These are phyloP conservation scores for Lanmaoa rubissima DNA, from an alignment of 768 basidiomycete genomes.

Conservation along the genomic window DNA sequence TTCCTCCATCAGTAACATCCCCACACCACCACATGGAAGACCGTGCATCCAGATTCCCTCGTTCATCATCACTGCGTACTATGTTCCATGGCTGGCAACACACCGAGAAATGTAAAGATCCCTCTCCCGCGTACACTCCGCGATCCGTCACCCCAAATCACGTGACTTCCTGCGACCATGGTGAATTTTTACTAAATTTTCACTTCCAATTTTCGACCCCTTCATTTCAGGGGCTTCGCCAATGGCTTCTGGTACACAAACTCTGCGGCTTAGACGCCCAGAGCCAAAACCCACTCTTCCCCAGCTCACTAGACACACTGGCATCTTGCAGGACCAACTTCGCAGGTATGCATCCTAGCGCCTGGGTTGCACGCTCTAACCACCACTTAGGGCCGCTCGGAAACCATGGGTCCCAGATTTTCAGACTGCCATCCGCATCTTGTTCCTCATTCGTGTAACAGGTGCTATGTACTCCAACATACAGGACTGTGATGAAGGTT, in stretches of 20 bases:
- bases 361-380: slow-evolving; percentile 9
- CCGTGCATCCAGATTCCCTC: not conserved
- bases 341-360: slow-evolving; percentile 49
- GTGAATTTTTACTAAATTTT: too few species aligned
- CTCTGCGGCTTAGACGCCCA: slow-evolving; percentile 51
- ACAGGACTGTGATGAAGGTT: slow-evolving; percentile 96
- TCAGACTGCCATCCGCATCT: slow-evolving; percentile 77
- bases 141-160: slow-evolving; percentile 4
- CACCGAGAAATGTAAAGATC: not conserved
- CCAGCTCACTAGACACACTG: slow-evolving; percentile 49
- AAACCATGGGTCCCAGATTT: slow-evolving; percentile 87
- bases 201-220: not conserved
- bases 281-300: slow-evolving; percentile 28
- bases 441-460: slow-evolving; percentile 75
- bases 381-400: slow-evolving; percentile 51
- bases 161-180: slow-evolving; percentile 4
- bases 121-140: not conserved
- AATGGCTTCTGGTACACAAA: slow-evolving; percentile 49
- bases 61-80: not conserved
- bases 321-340: slow-evolving; percentile 78
- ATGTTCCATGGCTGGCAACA: not conserved
- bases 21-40: not conserved
- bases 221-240: not conserved
- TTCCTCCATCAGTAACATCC: too few species aligned
- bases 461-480: slow-evolving; percentile 96